Evolutionary conservation across 179 eudicot species (phyloP), one percentile per base, ranked within the genome.

Genomic region (Carnegiea gigantea): DNA sequence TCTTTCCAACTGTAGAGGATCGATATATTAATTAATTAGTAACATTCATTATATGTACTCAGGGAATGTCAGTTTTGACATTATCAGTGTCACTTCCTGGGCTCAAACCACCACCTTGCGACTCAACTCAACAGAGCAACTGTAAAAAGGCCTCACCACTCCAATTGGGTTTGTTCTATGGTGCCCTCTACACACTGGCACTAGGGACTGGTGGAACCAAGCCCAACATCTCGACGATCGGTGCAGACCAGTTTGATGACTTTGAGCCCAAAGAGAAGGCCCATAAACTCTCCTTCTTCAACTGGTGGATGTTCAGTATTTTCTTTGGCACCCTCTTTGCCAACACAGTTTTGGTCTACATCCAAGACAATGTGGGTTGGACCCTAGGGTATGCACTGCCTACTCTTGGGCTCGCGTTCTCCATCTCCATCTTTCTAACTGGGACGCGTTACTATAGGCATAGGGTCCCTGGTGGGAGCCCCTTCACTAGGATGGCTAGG

Each of bases 251-350:
- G 71, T 93, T 93, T 64, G 97, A 93, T 12, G 95, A 87, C 4
- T 93, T 89, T 84, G 95, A 93, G 76, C 93, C 93, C 36, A 93
- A 89, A 53, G 97, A 93, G 73, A 93, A 90, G 80, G 82, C 85
- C 81, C 97, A 90, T 9, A 93, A 93, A 77, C 89, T 91, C 21
- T 91, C 95, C 21, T 93, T 93, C 88, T 93, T 93, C 85, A 93
- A 93, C 77, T 93, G 95, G 97, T 93, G 97, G 97, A 87, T 90
- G 93, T 93, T 93, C 40, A 90, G 97, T 82, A 91, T 93, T 21
- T 93, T 93, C 84, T 79, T 89, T 54, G 97, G 97, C 1, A 90
- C 92, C 40, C 88, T 93, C 44, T 93, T 93, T 86, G 97, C 92
- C 24, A 91, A 91, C 88, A 91, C 95, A 6, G 79, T 87, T 28